Evolutionary conservation across 2,329 filamentous ascomycete species (phyloP).

Genomic region (Chlorencoelia australis): DNA sequence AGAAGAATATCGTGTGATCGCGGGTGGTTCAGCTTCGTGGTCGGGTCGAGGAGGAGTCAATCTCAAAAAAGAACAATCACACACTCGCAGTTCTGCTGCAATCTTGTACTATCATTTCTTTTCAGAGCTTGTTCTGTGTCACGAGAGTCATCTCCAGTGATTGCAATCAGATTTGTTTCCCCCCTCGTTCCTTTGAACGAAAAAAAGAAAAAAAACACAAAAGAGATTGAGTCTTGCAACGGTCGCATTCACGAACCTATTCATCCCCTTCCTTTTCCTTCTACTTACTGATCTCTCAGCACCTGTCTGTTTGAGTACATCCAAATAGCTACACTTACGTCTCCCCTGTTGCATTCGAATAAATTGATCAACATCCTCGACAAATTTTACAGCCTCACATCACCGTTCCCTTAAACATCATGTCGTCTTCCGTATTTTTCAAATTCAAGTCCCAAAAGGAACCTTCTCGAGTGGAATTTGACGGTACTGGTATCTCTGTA

Average conservation of each 20-base stretch:
- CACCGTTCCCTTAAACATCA: conserved; percentile 16
- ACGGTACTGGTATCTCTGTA: conserved; percentile 94
- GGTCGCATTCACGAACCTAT: conserved; percentile 23
- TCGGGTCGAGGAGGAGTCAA: conserved; percentile 12
- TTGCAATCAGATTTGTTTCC: conserved; percentile 30
- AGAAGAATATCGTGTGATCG: conserved; percentile 3
- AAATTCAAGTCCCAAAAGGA: conserved; percentile 99
- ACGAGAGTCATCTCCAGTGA: conserved; percentile 26
- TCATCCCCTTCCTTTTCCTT: conserved; percentile 16
- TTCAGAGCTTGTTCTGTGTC: conserved; percentile 23
- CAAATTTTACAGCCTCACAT: conserved; percentile 9
- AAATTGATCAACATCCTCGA: conserved; percentile 5
- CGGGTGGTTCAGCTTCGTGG: conserved; percentile 6
- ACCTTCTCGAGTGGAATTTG: conserved; percentile 86
- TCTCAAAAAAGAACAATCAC: conserved; percentile 16
- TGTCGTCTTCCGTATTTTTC: conserved; percentile 83
- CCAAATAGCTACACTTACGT: conserved; percentile 15
- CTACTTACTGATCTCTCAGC: conserved; percentile 20
- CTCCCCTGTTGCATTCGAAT: no score
- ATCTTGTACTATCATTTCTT: conserved; percentile 29
- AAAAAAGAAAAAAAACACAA: conserved; percentile 29
- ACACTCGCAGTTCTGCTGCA: conserved; percentile 23
- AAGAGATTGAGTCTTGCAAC: conserved; percentile 27
- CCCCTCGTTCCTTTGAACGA: conserved; percentile 27
- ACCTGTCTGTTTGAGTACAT: conserved; percentile 18